A percentile compares a stretch with the other conserved stretches of the same genome.
phyloP scores from a whole-genome alignment of 768 basidiomycete species.

The Hericium alpestre region DNA sequence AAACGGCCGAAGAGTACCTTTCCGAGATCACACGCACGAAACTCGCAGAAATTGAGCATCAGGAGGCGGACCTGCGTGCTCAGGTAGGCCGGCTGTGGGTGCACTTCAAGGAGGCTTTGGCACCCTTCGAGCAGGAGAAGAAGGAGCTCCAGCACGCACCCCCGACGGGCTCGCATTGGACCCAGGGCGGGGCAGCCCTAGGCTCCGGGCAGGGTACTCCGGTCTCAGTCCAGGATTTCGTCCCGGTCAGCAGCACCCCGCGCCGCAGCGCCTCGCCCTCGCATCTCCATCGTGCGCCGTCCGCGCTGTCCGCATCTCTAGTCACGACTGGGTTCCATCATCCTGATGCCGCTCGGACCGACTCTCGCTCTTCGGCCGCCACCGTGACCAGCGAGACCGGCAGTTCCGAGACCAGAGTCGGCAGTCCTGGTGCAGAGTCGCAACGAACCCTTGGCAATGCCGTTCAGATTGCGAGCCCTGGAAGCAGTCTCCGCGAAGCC shows the following conservation, averaged over 20 bases:
- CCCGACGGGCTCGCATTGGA: background rate
- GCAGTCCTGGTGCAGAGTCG: too few species aligned
- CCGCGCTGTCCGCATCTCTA: slow-evolving; percentile 64
- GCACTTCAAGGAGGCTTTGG: slow-evolving; percentile 39
- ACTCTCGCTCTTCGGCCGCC: background rate
- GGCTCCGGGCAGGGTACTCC: slow-evolving; percentile 12
- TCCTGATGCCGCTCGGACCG: background rate
- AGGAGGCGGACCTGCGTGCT: slow-evolving; percentile 41
- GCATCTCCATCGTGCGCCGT: slow-evolving; percentile 28
- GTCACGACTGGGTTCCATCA: slow-evolving; percentile 32
- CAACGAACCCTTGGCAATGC: background rate
- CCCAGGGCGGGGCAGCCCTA: background rate
- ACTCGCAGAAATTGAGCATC: slow-evolving; percentile 43
- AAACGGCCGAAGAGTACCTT: slow-evolving; percentile 49
- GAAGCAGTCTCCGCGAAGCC: slow-evolving; percentile 23
- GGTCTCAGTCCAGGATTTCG: slow-evolving; percentile 43
- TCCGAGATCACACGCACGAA: slow-evolving; percentile 41
- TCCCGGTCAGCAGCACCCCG: slow-evolving; percentile 34
- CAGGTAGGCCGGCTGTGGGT: slow-evolving; percentile 59
- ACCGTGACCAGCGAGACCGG: background rate
- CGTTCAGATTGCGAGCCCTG: background rate
- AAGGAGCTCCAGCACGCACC: slow-evolving; percentile 13
- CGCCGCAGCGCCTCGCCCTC: slow-evolving; percentile 29
- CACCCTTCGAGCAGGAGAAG: slow-evolving; percentile 31
- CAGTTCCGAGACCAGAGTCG: too few species aligned